Evolutionary conservation across 306 rosid species (phyloP).

Genomic region (Astragalus membranaceus): DNA sequence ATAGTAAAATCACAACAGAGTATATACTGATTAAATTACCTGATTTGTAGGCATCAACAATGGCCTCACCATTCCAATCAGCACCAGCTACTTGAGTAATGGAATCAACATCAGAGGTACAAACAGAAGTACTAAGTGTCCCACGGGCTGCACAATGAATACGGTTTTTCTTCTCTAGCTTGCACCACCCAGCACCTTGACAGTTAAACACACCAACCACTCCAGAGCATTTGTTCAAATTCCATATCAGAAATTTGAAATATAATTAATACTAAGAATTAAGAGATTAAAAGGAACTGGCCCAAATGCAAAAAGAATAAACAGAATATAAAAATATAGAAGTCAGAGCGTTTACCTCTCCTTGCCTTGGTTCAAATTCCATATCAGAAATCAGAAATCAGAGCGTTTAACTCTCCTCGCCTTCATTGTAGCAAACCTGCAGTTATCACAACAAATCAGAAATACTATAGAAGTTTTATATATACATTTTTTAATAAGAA

Average conservation of each 20-base stretch:
- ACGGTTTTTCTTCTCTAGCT: no score
- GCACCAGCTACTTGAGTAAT: conserved; percentile 14
- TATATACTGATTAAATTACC: background rate
- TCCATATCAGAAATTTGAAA: no score
- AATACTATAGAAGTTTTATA: background rate
- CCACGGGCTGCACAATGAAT: no score
- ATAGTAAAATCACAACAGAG: no score
- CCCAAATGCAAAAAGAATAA: background rate
- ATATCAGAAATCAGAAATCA: background rate
- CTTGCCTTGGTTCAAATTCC: conserved; percentile 20
- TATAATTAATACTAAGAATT: no score
- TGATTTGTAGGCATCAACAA: background rate
- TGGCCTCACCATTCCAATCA: conserved; percentile 7
- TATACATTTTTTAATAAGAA: background rate
- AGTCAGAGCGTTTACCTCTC: no score
- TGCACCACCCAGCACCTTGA: no score
- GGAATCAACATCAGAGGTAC: conserved; percentile 7
- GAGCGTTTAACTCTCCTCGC: no score
- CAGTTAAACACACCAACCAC: no score
- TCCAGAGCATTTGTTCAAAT: no score
- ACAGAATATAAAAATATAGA: no score
- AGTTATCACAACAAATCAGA: background rate
- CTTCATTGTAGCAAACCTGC: conserved; percentile 3
- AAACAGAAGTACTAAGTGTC: background rate
- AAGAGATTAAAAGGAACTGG: conserved; percentile 30